Base-by-base conservation (phyloP, 148 eudicot genomes). In the Tetragonia tetragonoides region DNA sequence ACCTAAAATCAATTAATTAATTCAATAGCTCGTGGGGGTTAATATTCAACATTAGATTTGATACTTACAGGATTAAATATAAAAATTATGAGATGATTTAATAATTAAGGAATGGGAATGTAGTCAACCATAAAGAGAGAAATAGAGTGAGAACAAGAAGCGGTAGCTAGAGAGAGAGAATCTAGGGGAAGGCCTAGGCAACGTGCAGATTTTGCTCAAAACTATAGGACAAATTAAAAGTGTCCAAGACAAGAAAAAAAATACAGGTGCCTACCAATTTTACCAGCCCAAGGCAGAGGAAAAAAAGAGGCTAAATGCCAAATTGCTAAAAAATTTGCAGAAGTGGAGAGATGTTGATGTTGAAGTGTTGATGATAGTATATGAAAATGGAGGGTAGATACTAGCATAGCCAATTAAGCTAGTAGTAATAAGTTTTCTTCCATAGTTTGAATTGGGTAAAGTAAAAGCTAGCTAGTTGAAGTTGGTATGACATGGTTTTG, bases 161-260 rank as follows among this genome's bases (percentile, higher is more conserved):
- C 42, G 71, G 76, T 47, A 15, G 17, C 15, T 3, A 66, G 71
- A 68, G 46, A 68, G 37, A 63, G 67, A 81, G 80, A 81, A 81
- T 81, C 80, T 77, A 77, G 63, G 17, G 0, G 79, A 81, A 57
- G 68, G 44, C 72, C 67, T 72, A 76, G 79, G 56, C 53, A 81
- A 81, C 84, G 80, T 70, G 67, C 84, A 72, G 59, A 76, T 72
- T 81, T 76, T 39, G 80, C 84, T 66, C 39, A 81, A 77, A 68
- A 72, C 77, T 56, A 73, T 41, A 72, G 6, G 84, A 77, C 84
- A 81, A 81, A 65, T 28, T 28, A 28, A 28, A 28, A 28, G 14
- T 76, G 56, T 64, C 73, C 23, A 81, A 76, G 64, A 76, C 77
- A 81, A 77, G 67, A 51, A 65, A 51, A 51, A 49, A 72, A 70